phyloP scores from a whole-genome alignment of 495 filamentous ascomycete species.

The Emericellopsis terricola region DNA sequence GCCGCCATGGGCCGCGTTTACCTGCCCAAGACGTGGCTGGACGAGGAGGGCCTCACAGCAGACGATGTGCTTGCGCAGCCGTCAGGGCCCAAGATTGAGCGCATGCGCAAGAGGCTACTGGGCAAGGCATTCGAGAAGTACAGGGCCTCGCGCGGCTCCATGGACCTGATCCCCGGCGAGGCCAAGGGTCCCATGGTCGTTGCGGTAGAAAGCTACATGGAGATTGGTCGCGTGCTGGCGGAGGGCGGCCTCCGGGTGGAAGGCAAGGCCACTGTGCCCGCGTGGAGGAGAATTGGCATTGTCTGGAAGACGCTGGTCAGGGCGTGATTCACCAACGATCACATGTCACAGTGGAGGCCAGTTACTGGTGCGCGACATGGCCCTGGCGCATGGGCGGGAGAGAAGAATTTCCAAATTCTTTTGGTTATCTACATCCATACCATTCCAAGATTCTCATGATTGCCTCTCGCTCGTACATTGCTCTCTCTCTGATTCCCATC shows the following conservation, averaged over 20 bases:
- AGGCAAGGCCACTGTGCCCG: slow-evolving; percentile 40
- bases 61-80: slow-evolving; percentile 32
- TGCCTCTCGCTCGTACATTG: too few relatives aligned
- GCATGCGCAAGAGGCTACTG: slow-evolving; percentile 31
- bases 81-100: slow-evolving; percentile 17
- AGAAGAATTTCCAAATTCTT: too few relatives aligned
- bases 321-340: not conserved
- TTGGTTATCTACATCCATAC: too few relatives aligned
- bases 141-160: slow-evolving; percentile 23
- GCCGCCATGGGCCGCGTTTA: slow-evolving; percentile 43
- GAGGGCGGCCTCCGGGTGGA: slow-evolving; percentile 14
- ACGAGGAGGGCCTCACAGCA: slow-evolving; percentile 30
- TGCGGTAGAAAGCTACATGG: slow-evolving; percentile 57
- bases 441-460: too few relatives aligned
- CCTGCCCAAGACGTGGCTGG: slow-evolving; percentile 41
- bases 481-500: too few relatives aligned
- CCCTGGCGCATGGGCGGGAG: too few relatives aligned
- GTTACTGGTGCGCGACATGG: not conserved
- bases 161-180: slow-evolving; percentile 36
- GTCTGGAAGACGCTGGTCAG: slow-evolving; percentile 34
- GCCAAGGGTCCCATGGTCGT: slow-evolving; percentile 41
- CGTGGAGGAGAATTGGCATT: slow-evolving; percentile 29
- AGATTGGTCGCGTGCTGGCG: slow-evolving; percentile 42
- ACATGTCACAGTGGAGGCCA: not conserved
- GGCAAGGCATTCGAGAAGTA: slow-evolving; percentile 37